phyloP scores from a whole-genome alignment of 305 asterid genomes.

The Fraxinus paxiana region DNA sequence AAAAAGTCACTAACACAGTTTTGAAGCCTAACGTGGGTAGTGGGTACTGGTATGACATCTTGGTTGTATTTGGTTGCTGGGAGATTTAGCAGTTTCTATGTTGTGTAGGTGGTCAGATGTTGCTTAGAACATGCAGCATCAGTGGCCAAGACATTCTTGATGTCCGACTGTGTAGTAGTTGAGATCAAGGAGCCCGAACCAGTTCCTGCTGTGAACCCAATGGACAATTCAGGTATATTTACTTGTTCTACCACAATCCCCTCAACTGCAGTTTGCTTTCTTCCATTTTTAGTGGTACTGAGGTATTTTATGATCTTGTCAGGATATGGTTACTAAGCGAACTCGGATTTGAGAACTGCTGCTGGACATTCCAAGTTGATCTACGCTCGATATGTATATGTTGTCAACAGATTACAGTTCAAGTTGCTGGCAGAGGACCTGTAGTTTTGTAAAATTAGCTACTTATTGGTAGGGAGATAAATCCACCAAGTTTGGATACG shows the following conservation, averaged over 20 bases:
- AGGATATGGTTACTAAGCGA: conserved; percentile 60
- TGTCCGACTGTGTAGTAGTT: conserved; percentile 92
- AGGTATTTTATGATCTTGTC: conserved; percentile 10
- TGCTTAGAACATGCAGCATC: conserved; percentile 94
- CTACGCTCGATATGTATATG: neutral
- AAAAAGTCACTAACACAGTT: neutral
- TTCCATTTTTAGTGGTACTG: neutral
- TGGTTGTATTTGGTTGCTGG: neutral
- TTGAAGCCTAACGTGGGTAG: neutral
- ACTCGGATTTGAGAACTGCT: neutral
- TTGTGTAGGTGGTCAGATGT: conserved; percentile 78
- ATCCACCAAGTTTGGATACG: conserved; percentile 16
- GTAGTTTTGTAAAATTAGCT: neutral
- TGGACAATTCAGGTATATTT: conserved; percentile 85
- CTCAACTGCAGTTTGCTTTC: neutral
- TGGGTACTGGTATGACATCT: neutral
- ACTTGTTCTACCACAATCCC: neutral
- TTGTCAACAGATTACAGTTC: neutral
- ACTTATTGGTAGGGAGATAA: neutral
- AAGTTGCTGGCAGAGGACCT: neutral
- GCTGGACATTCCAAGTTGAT: neutral
- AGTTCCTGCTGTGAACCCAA: conserved; percentile 60
- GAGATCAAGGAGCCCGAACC: conserved; percentile 92
- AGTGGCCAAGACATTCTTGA: conserved; percentile 90
- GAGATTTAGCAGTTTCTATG: neutral